Evolutionary conservation across 2,329 filamentous ascomycete species (phyloP).

Genomic region (Aspergillus phoenicis): DNA sequence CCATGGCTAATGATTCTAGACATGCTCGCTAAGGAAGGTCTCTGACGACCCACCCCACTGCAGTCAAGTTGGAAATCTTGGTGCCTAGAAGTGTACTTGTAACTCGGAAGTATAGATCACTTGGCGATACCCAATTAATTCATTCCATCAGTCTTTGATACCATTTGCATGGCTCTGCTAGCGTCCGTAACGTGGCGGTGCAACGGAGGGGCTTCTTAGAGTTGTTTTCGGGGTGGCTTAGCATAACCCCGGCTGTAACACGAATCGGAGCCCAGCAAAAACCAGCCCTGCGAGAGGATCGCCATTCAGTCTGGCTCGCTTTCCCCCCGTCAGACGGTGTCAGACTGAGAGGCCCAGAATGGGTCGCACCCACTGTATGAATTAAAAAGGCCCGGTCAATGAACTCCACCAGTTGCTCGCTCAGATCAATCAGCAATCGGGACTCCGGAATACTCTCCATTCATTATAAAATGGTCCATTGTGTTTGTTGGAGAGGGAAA

Average conservation of each 20-base stretch:
- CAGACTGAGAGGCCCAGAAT: neutral
- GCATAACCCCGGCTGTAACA: neutral
- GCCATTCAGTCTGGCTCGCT: neutral
- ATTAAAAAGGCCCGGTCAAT: neutral
- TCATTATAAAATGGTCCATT: neutral
- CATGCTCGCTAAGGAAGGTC: constrained; percentile 70
- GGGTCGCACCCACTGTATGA: neutral
- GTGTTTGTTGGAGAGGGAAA: neutral
- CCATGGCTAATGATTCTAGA: constrained; percentile 38
- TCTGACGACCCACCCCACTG: constrained; percentile 29
- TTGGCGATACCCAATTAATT: constrained; percentile 11
- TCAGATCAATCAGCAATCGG: neutral
- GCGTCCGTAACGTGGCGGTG: constrained; percentile 6
- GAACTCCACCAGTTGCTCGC: neutral
- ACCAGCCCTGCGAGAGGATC: constrained; percentile 13
- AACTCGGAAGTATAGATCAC: constrained; percentile 9
- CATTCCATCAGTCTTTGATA: neutral
- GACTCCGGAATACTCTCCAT: neutral
- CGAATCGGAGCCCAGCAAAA: neutral
- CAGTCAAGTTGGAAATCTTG: constrained; percentile 19
- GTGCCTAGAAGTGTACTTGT: constrained; percentile 19
- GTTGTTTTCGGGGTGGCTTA: constrained; percentile 1
- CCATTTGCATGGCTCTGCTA: neutral
- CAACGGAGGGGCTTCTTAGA: neutral
- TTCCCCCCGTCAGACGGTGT: neutral